A percentile compares a stretch with the other conserved stretches of the same genome.
These are phyloP conservation scores for Hypsizygus marmoreus DNA, from an alignment of 768 basidiomycete genomes.

Conservation along the genomic window DNA sequence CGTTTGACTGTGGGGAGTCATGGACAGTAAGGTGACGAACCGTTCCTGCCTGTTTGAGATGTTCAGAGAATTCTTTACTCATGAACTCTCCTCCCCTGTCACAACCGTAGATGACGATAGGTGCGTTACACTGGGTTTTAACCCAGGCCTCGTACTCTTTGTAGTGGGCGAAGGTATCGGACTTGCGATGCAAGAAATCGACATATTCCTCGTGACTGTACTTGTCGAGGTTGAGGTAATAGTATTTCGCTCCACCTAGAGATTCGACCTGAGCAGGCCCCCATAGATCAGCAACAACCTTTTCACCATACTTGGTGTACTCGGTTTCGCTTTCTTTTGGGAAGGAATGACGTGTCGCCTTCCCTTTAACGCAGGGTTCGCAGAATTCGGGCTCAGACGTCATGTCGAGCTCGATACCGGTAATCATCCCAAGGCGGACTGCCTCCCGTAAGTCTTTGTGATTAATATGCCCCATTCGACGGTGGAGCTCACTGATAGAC, in stretches of 20 bases:
- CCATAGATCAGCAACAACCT: constrained; percentile 25
- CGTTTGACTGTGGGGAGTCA: constrained; percentile 26
- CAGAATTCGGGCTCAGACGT: constrained; percentile 24
- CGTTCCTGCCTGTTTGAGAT: constrained; percentile 21
- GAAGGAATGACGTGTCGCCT: constrained; percentile 23
- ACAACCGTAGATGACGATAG: constrained; percentile 17
- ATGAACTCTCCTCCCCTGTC: constrained; percentile 27
- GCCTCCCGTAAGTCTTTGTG: constrained; percentile 24
- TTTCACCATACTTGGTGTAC: constrained; percentile 19
- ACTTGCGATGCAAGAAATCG: constrained; percentile 19
- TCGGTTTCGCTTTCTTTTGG: constrained; percentile 16
- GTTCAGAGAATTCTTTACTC: constrained; percentile 16
- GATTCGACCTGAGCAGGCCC: constrained; percentile 24
- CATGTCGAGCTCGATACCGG: constrained; percentile 29
- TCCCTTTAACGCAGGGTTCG: constrained; percentile 25
- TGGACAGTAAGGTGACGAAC: constrained; percentile 20
- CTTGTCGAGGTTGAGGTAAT: constrained; percentile 15
- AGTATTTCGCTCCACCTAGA: constrained; percentile 18
- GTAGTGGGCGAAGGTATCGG: constrained; percentile 17
- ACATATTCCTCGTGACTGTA: constrained; percentile 14
- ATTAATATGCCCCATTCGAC: constrained; percentile 35
- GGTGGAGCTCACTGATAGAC: constrained; percentile 32
- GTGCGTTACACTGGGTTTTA: constrained; percentile 16
- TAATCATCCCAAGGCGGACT: constrained; percentile 27
- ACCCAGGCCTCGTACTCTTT: constrained; percentile 25